These are phyloP conservation scores for Salix exigua DNA, from an alignment of 345 rosid genomes.

Conservation along the genomic window DNA sequence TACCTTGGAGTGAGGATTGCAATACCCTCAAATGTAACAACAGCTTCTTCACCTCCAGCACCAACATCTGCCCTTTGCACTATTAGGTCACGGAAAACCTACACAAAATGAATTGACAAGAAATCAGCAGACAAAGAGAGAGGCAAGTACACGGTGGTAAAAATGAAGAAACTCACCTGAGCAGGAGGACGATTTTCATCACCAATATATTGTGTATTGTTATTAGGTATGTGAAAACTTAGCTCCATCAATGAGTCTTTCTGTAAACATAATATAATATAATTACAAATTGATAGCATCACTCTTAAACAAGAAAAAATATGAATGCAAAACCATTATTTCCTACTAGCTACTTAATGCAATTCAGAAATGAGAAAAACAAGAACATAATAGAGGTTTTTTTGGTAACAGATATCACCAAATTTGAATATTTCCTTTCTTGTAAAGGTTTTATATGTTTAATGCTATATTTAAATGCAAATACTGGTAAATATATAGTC, in stretches of 20 bases:
- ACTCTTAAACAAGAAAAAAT: background rate
- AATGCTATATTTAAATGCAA: too few relatives aligned
- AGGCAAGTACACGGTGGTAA: background rate
- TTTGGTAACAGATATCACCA: background rate
- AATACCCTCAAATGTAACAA: constrained; percentile 84
- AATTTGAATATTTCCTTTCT: too few relatives aligned
- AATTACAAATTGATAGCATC: background rate
- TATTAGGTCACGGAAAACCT: constrained; percentile 81
- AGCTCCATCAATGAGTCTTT: constrained; percentile 97
- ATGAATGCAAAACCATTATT: background rate
- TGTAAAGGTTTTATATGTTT: too few relatives aligned
- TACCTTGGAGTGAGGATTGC: constrained; percentile 97
- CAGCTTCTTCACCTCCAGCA: constrained; percentile 86
- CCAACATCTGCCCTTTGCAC: constrained; percentile 81
- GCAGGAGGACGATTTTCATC: constrained; percentile 88
- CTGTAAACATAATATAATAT: constrained; percentile 34
- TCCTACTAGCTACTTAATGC: background rate
- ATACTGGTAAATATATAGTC: too few relatives aligned
- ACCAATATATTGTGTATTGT: constrained; percentile 88
- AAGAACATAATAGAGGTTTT: background rate
- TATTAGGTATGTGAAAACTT: constrained; percentile 83
- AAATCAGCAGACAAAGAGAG: background rate
- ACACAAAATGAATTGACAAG: constrained; percentile 6
- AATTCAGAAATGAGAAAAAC: background rate
- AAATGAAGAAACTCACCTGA: constrained; percentile 47